phyloP scores from a whole-genome alignment of 2,329 filamentous ascomycete species.

The Cryphonectria nitschkei region DNA sequence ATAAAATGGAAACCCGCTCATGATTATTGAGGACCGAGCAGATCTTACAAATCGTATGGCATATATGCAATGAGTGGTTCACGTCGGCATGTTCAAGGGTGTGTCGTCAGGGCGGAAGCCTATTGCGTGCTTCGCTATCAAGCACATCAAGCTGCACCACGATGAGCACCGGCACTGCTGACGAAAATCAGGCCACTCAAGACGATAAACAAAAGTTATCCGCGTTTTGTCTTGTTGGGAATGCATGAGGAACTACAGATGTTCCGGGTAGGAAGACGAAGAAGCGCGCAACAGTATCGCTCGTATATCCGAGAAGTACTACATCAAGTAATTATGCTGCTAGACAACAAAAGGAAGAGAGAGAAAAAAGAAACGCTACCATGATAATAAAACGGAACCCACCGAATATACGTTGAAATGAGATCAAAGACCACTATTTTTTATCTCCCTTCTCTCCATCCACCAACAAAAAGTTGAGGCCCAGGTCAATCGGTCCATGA shows the following conservation, averaged over 20 bases:
- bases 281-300: not conserved
- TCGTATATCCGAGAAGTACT: conserved; percentile 7
- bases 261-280: not conserved
- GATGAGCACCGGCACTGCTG: conserved; percentile 19
- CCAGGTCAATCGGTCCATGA: not conserved
- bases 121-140: conserved; percentile 28
- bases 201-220: not conserved
- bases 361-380: not conserved
- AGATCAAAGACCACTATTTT: not conserved
- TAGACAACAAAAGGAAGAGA: not conserved
- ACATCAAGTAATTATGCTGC: not conserved
- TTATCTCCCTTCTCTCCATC: not conserved
- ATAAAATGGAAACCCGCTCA: not conserved
- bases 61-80: not conserved
- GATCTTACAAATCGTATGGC: conserved; percentile 4
- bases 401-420: not conserved
- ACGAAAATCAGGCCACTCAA: not conserved
- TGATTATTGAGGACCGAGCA: too few relatives aligned
- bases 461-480: not conserved
- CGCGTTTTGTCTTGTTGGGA: not conserved
- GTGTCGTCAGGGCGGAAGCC: conserved; percentile 26
- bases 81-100: conserved; percentile 1
- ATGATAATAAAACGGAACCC: not conserved
- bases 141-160: conserved; percentile 26
- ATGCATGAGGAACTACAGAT: not conserved